phyloP scores from a whole-genome alignment of 805 yeast genomes.

The Lipomyces mesembrius region DNA sequence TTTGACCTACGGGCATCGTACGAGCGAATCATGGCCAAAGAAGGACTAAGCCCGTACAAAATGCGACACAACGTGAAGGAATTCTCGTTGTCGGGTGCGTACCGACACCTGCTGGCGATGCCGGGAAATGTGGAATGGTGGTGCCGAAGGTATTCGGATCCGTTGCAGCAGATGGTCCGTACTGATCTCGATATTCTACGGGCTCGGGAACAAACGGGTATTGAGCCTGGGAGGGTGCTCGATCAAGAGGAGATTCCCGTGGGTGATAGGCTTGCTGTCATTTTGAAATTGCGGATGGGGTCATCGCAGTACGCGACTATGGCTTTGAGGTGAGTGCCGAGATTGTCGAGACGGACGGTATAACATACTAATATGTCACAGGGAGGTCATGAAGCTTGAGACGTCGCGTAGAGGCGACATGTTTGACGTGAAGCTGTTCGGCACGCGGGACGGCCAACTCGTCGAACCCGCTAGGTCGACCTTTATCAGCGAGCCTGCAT shows the following conservation, averaged over 20 bases:
- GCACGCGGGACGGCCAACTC: conserved; percentile 18
- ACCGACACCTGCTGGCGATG: conserved; percentile 70
- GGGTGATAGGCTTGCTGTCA: conserved; percentile 66
- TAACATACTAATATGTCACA: background rate
- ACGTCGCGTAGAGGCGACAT: conserved; percentile 38
- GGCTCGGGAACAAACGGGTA: conserved; percentile 40
- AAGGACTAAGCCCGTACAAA: conserved; percentile 78
- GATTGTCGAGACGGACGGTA: background rate
- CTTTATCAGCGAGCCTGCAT: background rate
- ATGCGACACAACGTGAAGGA: conserved; percentile 88
- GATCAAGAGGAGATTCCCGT: conserved; percentile 8
- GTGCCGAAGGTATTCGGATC: conserved; percentile 62
- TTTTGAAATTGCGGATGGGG: conserved; percentile 76
- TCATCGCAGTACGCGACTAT: conserved; percentile 95
- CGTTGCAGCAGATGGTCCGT: conserved; percentile 71
- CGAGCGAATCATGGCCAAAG: conserved; percentile 70
- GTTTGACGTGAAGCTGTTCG: conserved; percentile 29
- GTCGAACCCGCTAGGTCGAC: background rate
- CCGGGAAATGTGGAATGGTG: conserved; percentile 68
- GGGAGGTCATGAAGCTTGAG: conserved; percentile 36
- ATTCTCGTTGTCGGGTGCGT: conserved; percentile 89
- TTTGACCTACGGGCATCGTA: conserved; percentile 50
- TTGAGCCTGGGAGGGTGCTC: conserved; percentile 17
- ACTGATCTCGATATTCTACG: conserved; percentile 72
- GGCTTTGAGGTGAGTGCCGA: conserved; percentile 81